Evolutionary conservation across 306 rosid species (phyloP), one percentile per base, ranked within the genome.

Genomic region (Benincasa hispida): DNA sequence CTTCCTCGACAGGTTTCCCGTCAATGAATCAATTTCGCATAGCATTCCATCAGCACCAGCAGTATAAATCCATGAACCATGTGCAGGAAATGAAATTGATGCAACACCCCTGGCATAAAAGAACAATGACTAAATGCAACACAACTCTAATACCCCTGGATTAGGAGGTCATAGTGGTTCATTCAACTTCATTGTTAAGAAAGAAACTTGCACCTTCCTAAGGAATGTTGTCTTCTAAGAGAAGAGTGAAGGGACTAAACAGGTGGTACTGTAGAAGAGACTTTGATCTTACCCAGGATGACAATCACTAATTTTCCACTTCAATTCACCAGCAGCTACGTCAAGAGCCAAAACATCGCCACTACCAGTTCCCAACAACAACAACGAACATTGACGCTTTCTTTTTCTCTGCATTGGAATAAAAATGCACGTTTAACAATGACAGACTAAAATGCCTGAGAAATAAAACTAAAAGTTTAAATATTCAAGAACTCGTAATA

Each of bases 21-120:
- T 79, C 81, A 77, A 34, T 13, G 86, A 83, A 79, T 94, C 93
- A 76, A 90, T 88, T 81, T 60, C 74, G 30, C 95, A 92, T 68
- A 90, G 60, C 91, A 89, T 89, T 76, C 99, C 99, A 87, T 92
- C 97, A 15, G 84, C 87, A 80, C 97, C 99, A 1, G 93, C 93
- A 3, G 97, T 86, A 79, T 87, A 92, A 74, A 89, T 66, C 62
- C 77, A 77, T 2, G 92, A 87, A 45, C 76, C 90, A 22, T 82
- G 80, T 54, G 85, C 85, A 10, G 91, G 72, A 80, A 89, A 90
- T 21, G 97, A 91, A 79, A 92, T 82, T 74, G 96, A 86, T 78
- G 85, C 83, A 73, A 89, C 97, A 72, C 97, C 95, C 82, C 99
- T 94, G 88, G 89, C 87, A 84, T 34, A 54, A 32, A 55, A 82